Percentiles rank a stretch among this genome's conserved stretches.
phyloP scores from a whole-genome alignment of 208 protist species.

The Acanthamoeba polyphaga region DNA sequence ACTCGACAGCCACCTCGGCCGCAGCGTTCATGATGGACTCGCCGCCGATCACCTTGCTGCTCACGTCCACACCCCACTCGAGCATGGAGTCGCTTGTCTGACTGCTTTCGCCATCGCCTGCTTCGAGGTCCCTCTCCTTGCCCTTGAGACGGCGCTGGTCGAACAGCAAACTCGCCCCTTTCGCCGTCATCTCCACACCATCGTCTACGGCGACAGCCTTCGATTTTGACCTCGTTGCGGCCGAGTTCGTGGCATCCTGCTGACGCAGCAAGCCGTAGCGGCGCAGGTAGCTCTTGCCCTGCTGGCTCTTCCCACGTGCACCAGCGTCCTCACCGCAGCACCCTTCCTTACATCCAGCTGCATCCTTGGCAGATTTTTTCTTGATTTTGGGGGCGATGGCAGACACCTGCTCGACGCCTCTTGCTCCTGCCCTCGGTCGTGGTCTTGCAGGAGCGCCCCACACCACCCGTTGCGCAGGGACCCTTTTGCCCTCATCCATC shows the following conservation, averaged over 20 bases:
- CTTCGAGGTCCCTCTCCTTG: neutral
- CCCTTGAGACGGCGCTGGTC: neutral
- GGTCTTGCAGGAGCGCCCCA: neutral
- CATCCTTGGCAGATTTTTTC: neutral
- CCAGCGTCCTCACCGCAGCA: neutral
- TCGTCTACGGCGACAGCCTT: too few relatives aligned
- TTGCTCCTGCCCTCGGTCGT: neutral
- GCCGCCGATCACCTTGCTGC: neutral
- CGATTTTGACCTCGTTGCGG: too few relatives aligned
- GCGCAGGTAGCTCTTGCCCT: slow-evolving; percentile 38
- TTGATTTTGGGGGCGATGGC: too few relatives aligned
- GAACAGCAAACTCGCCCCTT: too few relatives aligned
- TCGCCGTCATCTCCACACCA: too few relatives aligned
- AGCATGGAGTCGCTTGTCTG: neutral
- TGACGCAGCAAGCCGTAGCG: neutral
- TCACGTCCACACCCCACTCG: neutral
- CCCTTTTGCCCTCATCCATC: neutral
- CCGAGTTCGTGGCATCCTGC: too few relatives aligned
- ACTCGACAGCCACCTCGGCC: slow-evolving; percentile 9
- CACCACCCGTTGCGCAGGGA: neutral
- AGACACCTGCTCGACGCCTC: too few relatives aligned
- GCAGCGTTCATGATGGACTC: neutral
- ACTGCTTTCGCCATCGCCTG: neutral
- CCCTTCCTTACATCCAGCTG: neutral
- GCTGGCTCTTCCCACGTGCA: neutral